A percentile compares a stretch with the other conserved stretches of the same genome.
Evolutionary conservation across 2,329 filamentous ascomycete genomes (phyloP).

Genomic region (Ambrosiella beaveri): DNA sequence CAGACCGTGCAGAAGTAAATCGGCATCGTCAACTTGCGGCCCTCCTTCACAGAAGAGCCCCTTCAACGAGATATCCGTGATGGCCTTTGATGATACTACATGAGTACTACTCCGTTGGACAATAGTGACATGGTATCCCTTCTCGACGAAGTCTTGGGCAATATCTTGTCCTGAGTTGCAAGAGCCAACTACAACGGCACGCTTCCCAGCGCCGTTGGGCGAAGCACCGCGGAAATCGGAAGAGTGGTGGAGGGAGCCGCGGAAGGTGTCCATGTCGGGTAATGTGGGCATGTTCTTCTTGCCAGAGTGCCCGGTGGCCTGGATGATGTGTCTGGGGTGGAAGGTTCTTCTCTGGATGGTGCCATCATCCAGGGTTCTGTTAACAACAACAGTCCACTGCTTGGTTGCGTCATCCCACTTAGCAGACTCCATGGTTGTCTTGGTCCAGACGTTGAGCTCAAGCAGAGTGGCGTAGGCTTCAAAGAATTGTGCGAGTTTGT

Average conservation of each 20-base stretch:
- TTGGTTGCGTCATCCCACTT: constrained; percentile 32
- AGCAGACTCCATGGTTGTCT: constrained; percentile 29
- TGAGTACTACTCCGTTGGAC: constrained; percentile 50
- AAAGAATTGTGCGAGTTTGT: constrained; percentile 53
- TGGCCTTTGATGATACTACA: constrained; percentile 39
- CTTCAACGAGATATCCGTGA: constrained; percentile 34
- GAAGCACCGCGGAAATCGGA: constrained; percentile 39
- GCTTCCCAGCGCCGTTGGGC: constrained; percentile 31
- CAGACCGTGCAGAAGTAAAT: constrained; percentile 39
- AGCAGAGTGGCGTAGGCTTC: constrained; percentile 45
- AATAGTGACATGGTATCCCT: constrained; percentile 50
- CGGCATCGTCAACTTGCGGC: constrained; percentile 48
- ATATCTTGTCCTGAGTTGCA: constrained; percentile 57
- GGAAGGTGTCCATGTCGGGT: constrained; percentile 38
- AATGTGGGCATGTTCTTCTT: constrained; percentile 44
- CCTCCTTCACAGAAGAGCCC: constrained; percentile 32
- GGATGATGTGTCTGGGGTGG: constrained; percentile 45
- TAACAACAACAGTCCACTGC: constrained; percentile 38
- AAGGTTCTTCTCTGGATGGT: constrained; percentile 34
- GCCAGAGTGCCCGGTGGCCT: constrained; percentile 51
- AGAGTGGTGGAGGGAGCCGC: constrained; percentile 45
- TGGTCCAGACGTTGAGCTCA: constrained; percentile 52
- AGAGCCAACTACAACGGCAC: constrained; percentile 47
- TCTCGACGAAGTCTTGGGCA: constrained; percentile 48
- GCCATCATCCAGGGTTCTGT: constrained; percentile 32